Evolutionary conservation across 2,329 filamentous ascomycete species (phyloP).

Genomic region (Ophiostoma montium): DNA sequence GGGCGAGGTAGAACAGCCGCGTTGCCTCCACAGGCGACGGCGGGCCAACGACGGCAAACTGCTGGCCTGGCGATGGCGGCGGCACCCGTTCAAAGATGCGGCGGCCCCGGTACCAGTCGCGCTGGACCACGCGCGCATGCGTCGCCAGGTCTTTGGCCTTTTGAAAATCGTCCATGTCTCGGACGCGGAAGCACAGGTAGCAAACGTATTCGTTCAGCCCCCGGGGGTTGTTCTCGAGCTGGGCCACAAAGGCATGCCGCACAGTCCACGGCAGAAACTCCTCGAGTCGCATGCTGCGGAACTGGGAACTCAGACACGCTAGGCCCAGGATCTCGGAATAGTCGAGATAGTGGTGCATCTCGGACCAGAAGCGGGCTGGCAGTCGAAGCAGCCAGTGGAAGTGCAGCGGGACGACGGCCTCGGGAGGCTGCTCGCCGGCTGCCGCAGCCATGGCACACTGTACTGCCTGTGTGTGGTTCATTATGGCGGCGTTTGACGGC

Average conservation of each 20-base stretch:
- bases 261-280: slow-evolving; percentile 10
- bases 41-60: slow-evolving; percentile 1
- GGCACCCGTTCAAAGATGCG: slow-evolving; percentile 7
- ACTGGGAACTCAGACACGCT: slow-evolving; percentile 7
- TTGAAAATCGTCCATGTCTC: slow-evolving; percentile 7
- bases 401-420: background rate
- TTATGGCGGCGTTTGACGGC: background rate
- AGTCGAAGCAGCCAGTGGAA: slow-evolving; percentile 12
- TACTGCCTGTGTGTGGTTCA: background rate
- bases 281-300: slow-evolving; percentile 5
- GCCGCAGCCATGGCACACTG: slow-evolving; percentile 4
- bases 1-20: background rate
- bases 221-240: background rate
- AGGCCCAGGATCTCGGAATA: slow-evolving; percentile 12
- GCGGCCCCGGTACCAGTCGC: slow-evolving; percentile 9
- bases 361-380: slow-evolving; percentile 11
- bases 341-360: slow-evolving; percentile 11
- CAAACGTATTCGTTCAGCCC: slow-evolving; percentile 2
- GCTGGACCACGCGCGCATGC: slow-evolving; percentile 9
- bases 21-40: background rate
- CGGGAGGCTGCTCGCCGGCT: background rate
- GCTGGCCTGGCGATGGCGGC: background rate
- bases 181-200: slow-evolving; percentile 15
- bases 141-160: background rate
- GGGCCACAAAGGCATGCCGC: slow-evolving; percentile 4